Base-by-base conservation (phyloP, 371 early-diverging fungal genomes). In the Actinomortierella wolfii region DNA sequence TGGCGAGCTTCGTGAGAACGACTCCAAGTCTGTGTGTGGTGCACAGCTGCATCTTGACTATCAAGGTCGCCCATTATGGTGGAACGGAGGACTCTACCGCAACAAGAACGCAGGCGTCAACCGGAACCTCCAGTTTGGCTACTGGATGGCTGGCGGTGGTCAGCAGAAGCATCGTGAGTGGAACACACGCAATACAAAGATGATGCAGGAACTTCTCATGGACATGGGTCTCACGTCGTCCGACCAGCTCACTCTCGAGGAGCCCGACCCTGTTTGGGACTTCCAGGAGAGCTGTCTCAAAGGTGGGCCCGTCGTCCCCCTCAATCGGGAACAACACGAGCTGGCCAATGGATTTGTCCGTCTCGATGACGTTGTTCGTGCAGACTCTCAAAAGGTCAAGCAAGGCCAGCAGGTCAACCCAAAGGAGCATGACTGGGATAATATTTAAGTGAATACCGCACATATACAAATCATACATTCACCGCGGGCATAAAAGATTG, bases 71-170 rank as follows among this genome's bases (percentile, higher is more conserved):
- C 81, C 80, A 0, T 58, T 79, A 34, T 83, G 83, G 83, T 83
- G 81, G 81, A 83, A 83, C 54, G 83, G 81, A 14, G 83, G 81
- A 18, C 41, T 83, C 28, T 55, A 78, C 34, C 61, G 80, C 46
- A 79, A 83, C 61, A 83, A 83, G 54, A 79, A 83, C 56, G 61
- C 54, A 44, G 77, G 76, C 54, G 59, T 68, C 1, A 59, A 62
- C 34, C 61, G 76, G 14, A 67, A 83, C 26, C 55, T 81, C 34
- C 58, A 66, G 7, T 79, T 79, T 50, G 59, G 39, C 0, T 64
- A 53, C 47, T 71, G 71, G 61, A 61, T 53, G 63, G 54, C 34
- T 1, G 56, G 49, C 15, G 63, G 41, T 2, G 63, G 57, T 2
- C 34, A n/a, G 7, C 68, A 46, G 44, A 60, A 70, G 26, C 70